A percentile compares a stretch with the other conserved stretches of the same genome.
Conservation (phyloP, 2,329 filamentous ascomycete species). For the Didymella arachidicola region DNA sequence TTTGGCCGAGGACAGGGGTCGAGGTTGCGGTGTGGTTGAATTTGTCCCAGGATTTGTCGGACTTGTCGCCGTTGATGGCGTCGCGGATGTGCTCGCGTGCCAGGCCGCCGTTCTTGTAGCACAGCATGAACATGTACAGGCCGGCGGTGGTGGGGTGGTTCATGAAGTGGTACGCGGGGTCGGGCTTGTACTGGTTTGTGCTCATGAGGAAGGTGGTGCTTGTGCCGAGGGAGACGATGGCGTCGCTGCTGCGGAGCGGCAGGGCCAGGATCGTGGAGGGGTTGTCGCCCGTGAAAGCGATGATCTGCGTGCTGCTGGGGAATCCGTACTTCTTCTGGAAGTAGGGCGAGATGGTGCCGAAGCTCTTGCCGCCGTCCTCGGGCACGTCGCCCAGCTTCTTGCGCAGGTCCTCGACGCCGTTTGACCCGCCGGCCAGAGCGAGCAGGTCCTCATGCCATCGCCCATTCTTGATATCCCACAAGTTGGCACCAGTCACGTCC, state of each 20-base stretch:
- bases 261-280: slow-evolving; percentile 92
- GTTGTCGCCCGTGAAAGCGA: slow-evolving; percentile 94
- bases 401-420: slow-evolving; percentile 69
- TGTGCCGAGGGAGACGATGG: slow-evolving; percentile 93
- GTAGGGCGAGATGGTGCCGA: slow-evolving; percentile 80
- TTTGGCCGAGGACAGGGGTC: slow-evolving; percentile 73
- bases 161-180: slow-evolving; percentile 95
- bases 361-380: slow-evolving; percentile 78
- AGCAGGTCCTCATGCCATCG: slow-evolving; percentile 79
- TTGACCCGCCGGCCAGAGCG: slow-evolving; percentile 66
- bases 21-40: slow-evolving; percentile 79
- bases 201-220: slow-evolving; percentile 98
- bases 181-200: slow-evolving; percentile 87
- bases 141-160: slow-evolving; percentile 91
- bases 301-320: slow-evolving; percentile 74
- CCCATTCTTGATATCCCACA: slow-evolving; percentile 85
- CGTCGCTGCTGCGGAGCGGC: slow-evolving; percentile 85
- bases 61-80: slow-evolving; percentile 66
- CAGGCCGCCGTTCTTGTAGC: slow-evolving; percentile 97
- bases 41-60: slow-evolving; percentile 68
- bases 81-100: slow-evolving; percentile 91
- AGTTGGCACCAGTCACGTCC: slow-evolving; percentile 95
- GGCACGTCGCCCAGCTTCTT: slow-evolving; percentile 81
- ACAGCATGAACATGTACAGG: slow-evolving; percentile 99
- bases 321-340: slow-evolving; percentile 83